These are phyloP conservation scores for Candida cerambycidarum DNA, from an alignment of 805 yeast species.

Conservation along the genomic window DNA sequence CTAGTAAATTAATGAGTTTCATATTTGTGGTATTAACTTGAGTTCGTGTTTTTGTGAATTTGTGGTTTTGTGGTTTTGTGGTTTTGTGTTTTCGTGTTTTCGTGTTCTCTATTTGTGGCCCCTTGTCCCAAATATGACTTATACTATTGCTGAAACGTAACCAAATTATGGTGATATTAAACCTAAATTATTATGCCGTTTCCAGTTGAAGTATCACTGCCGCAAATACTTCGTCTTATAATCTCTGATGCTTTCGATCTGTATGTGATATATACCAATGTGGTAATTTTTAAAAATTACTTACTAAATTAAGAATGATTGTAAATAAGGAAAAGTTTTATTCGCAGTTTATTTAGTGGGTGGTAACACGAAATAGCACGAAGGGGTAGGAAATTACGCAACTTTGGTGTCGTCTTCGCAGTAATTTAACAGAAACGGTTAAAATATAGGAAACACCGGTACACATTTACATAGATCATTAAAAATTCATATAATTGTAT, in stretches of 20 bases:
- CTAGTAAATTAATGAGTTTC: conserved; percentile 30
- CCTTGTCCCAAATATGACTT: too few relatives aligned
- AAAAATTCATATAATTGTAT: too few relatives aligned
- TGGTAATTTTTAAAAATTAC: conserved; percentile 4
- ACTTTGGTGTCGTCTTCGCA: background rate
- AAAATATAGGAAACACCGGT: too few relatives aligned
- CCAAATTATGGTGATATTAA: too few relatives aligned
- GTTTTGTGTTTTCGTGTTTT: too few relatives aligned
- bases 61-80: background rate
- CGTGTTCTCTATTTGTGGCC: too few relatives aligned
- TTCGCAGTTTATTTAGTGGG: background rate
- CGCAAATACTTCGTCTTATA: too few relatives aligned
- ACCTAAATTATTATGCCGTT: too few relatives aligned
- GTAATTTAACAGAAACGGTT: background rate
- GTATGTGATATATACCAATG: conserved; percentile 5
- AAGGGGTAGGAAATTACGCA: background rate
- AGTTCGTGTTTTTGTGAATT: background rate
- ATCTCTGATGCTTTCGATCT: too few relatives aligned
- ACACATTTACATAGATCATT: too few relatives aligned
- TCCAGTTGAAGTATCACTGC: too few relatives aligned
- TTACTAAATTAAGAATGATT: conserved; percentile 6
- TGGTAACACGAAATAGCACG: background rate
- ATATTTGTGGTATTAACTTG: conserved; percentile 15
- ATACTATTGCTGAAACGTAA: too few relatives aligned
- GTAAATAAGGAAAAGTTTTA: conserved; percentile 4